Evolutionary conservation across 768 basidiomycete genomes (phyloP).

Genomic region (Suillus brevipes): DNA sequence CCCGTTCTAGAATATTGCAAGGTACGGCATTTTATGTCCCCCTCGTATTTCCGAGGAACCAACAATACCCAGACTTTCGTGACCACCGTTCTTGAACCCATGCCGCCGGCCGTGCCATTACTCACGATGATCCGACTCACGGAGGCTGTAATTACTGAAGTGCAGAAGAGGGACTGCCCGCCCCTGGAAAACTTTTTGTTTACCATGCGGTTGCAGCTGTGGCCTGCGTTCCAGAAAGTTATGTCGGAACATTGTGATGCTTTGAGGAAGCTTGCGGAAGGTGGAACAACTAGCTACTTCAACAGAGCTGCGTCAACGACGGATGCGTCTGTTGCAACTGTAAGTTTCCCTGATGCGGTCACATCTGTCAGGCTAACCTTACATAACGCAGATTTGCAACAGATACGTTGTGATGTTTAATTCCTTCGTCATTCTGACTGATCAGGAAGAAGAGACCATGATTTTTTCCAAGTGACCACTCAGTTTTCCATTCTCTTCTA

Average conservation of each 20-base stretch:
- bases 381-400: conserved; percentile 54
- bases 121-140: conserved; percentile 91
- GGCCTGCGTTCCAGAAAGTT: conserved; percentile 90
- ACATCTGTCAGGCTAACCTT: background rate
- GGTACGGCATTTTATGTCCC: conserved; percentile 39
- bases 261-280: conserved; percentile 81
- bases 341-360: conserved; percentile 32
- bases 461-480: conserved; percentile 83
- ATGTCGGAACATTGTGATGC: conserved; percentile 84
- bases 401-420: conserved; percentile 83
- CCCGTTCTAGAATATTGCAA: conserved; percentile 86
- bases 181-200: conserved; percentile 85
- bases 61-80: conserved; percentile 57
- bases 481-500: background rate
- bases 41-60: background rate
- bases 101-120: conserved; percentile 73
- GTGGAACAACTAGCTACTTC: conserved; percentile 60
- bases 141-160: conserved; percentile 73
- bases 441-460: conserved; percentile 91
- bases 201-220: conserved; percentile 79
- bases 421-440: conserved; percentile 76
- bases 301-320: conserved; percentile 62
- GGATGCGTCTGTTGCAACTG: conserved; percentile 64
- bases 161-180: conserved; percentile 74
- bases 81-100: conserved; percentile 65